Conservation (phyloP, 73 alveolate genomes). For the Loxodes magnus region DNA sequence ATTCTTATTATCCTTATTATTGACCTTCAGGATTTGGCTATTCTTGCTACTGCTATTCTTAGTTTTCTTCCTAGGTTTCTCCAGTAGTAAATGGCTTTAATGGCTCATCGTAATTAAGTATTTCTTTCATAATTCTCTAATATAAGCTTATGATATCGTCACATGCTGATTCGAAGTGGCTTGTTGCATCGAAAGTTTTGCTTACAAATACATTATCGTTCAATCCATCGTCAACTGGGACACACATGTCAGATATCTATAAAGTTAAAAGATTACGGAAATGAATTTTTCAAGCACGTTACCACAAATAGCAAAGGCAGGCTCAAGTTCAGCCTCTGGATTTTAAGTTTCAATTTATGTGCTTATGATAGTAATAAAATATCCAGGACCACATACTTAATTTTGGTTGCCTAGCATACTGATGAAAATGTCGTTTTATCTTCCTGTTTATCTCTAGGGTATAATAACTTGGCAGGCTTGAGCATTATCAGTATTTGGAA, state of each 20-base stretch:
- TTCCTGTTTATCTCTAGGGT: slow-evolving; percentile 85
- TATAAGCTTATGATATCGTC: slow-evolving; percentile 35
- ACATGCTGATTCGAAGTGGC: slow-evolving; percentile 76
- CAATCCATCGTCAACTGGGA: slow-evolving; percentile 52
- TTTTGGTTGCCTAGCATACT: neutral
- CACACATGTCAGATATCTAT: slow-evolving; percentile 24
- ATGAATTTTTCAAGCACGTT: slow-evolving; percentile 15
- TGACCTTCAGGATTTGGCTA: too few species aligned
- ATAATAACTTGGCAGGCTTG: slow-evolving; percentile 81
- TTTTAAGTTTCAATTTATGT: neutral
- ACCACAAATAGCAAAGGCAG: slow-evolving; percentile 29
- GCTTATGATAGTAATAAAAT: neutral
- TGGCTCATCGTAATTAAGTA: neutral
- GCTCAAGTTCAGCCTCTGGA: slow-evolving; percentile 33
- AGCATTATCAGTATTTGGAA: slow-evolving; percentile 50
- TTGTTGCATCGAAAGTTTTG: slow-evolving; percentile 64
- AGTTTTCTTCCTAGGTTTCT: too few species aligned
- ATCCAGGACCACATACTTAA: neutral
- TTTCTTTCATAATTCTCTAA: slow-evolving; percentile 8
- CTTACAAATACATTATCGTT: slow-evolving; percentile 47
- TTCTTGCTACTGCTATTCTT: too few species aligned
- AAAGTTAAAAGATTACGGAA: too few species aligned
- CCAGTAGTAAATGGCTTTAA: neutral
- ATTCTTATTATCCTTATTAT: too few species aligned
- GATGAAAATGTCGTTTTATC: slow-evolving; percentile 22